These are phyloP conservation scores for Dictyophora rubrovolvata DNA, from an alignment of 768 basidiomycete genomes.

Conservation along the genomic window DNA sequence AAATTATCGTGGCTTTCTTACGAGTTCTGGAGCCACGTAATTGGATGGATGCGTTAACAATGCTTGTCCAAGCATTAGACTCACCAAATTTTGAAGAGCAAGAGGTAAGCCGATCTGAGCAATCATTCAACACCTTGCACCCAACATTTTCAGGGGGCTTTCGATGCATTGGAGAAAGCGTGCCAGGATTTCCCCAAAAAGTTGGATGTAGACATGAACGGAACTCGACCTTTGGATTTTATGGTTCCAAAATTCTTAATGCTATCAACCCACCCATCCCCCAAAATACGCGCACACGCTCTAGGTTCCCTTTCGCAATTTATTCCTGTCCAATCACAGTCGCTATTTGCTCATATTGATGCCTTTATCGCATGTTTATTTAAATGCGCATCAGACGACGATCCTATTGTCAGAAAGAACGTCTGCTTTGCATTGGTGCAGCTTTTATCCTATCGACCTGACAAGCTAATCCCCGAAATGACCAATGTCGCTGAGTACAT, in stretches of 20 bases:
- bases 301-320: conserved; percentile 94
- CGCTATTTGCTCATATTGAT: conserved; percentile 87
- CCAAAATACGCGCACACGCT: conserved; percentile 89
- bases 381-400: conserved; percentile 90
- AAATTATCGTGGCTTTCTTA: conserved; percentile 85
- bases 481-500: conserved; percentile 94
- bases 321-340: conserved; percentile 76
- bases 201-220: conserved; percentile 88
- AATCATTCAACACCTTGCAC: neutral
- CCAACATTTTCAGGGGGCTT: conserved; percentile 55
- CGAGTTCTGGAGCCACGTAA: conserved; percentile 80
- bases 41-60: conserved; percentile 91
- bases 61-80: conserved; percentile 74
- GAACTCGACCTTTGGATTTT: conserved; percentile 86
- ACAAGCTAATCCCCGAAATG: conserved; percentile 96
- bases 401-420: conserved; percentile 85
- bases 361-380: conserved; percentile 87
- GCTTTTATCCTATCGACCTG: conserved; percentile 84
- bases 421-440: conserved; percentile 94
- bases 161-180: conserved; percentile 88
- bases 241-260: conserved; percentile 94
- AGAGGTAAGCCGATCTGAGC: conserved; percentile 53
- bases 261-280: conserved; percentile 72
- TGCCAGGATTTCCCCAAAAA: conserved; percentile 96
- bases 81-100: conserved; percentile 64